Evolutionary conservation across 2,329 filamentous ascomycete genomes (phyloP).

Genomic region (Ophiosphaerella narmari): DNA sequence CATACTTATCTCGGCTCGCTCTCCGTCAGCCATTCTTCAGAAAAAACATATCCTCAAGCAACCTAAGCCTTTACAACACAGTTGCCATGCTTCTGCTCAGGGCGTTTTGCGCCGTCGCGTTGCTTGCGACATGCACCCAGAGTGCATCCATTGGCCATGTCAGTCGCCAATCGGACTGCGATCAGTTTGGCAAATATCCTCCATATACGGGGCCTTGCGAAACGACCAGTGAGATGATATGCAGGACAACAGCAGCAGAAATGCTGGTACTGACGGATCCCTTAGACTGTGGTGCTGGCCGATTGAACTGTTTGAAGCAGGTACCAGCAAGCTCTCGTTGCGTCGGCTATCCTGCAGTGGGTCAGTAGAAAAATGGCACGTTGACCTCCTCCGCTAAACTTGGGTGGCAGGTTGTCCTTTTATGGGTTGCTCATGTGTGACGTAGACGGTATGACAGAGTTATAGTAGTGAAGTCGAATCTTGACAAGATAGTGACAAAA

Average conservation of each 20-base stretch:
- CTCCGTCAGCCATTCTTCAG: background rate
- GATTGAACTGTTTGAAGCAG: conserved; percentile 9
- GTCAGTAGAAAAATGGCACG: background rate
- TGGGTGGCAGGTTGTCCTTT: conserved; percentile 2
- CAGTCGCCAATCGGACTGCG: conserved; percentile 5
- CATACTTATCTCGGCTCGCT: background rate
- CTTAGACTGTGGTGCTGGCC: conserved; percentile 7
- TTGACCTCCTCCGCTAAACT: background rate
- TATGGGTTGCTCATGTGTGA: conserved; percentile 7
- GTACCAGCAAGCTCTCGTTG: background rate
- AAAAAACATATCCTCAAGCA: background rate
- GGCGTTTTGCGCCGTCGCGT: background rate
- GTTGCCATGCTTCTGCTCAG: conserved; percentile 2
- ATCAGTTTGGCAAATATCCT: conserved; percentile 8
- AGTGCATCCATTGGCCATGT: conserved; percentile 2
- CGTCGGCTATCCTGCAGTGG: conserved; percentile 6
- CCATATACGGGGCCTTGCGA: conserved; percentile 5
- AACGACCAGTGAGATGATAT: conserved; percentile 3
- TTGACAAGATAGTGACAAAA: too few relatives aligned
- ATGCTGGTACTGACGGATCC: background rate
- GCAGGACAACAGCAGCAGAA: background rate
- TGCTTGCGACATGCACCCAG: background rate
- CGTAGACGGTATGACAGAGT: background rate
- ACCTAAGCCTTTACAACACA: background rate
- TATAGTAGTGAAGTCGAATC: background rate